A percentile compares a stretch with the other conserved stretches of the same genome.
phyloP scores from a whole-genome alignment of 768 basidiomycete genomes.

The Collybia sordida region DNA sequence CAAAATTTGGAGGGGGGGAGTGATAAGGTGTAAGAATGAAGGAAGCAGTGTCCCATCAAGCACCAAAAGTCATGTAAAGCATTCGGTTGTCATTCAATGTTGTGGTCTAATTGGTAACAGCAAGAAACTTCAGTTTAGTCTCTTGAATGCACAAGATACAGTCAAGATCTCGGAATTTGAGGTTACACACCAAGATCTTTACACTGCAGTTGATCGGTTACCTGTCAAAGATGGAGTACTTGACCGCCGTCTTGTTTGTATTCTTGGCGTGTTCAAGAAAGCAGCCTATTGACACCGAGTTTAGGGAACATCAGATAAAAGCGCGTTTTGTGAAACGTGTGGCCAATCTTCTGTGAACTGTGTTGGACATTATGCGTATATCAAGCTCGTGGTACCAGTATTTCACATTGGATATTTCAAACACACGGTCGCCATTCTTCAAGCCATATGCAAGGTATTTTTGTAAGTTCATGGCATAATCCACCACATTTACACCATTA shows the following conservation, averaged over 20 bases:
- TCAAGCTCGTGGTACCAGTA: slow-evolving; percentile 93
- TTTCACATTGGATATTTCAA: slow-evolving; percentile 99
- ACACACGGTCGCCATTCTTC: slow-evolving; percentile 89
- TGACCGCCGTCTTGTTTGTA: slow-evolving; percentile 82
- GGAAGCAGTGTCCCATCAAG: slow-evolving; percentile 76
- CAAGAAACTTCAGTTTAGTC: slow-evolving; percentile 94
- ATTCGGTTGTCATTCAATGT: not conserved
- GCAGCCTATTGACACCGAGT: not conserved
- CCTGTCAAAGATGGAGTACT: slow-evolving; percentile 93
- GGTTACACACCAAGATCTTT: slow-evolving; percentile 89
- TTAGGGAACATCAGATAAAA: slow-evolving; percentile 95
- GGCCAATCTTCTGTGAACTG: slow-evolving; percentile 90
- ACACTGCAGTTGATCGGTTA: slow-evolving; percentile 77
- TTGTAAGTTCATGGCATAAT: slow-evolving; percentile 11
- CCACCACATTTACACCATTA: slow-evolving; percentile 5
- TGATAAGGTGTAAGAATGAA: slow-evolving; percentile 51
- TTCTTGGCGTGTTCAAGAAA: not conserved
- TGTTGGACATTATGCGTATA: slow-evolving; percentile 98
- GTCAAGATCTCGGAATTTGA: slow-evolving; percentile 97
- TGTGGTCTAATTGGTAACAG: slow-evolving; percentile 36
- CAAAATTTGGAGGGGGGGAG: not conserved
- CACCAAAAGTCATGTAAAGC: slow-evolving; percentile 80
- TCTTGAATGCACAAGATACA: slow-evolving; percentile 91
- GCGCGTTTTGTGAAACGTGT: slow-evolving; percentile 91
- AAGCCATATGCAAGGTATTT: slow-evolving; percentile 92